Conservation (phyloP, 495 filamentous ascomycete genomes). For the Aspergillus avenaceus region DNA sequence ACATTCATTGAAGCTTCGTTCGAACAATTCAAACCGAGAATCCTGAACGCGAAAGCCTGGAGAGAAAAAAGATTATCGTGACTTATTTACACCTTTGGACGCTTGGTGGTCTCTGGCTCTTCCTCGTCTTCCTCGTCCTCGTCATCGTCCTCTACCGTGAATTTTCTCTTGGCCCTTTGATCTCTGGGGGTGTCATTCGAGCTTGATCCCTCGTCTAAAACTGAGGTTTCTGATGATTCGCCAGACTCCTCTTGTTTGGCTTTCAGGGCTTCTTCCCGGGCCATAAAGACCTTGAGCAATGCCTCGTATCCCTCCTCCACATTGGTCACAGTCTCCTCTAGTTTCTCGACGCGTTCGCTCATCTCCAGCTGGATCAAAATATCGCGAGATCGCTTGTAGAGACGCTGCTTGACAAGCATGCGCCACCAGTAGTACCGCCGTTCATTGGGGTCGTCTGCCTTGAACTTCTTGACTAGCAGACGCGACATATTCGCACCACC, state of each 20-base stretch:
- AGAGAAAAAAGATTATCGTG: background rate
- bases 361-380: conserved; percentile 73
- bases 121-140: conserved; percentile 44
- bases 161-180: conserved; percentile 42
- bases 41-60: background rate
- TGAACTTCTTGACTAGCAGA: conserved; percentile 51
- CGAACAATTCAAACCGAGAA: background rate
- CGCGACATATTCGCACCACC: conserved; percentile 47
- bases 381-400: conserved; percentile 76
- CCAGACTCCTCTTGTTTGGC: conserved; percentile 18
- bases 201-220: conserved; percentile 16
- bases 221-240: conserved; percentile 18
- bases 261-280: conserved; percentile 28
- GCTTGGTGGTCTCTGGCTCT: conserved; percentile 34
- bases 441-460: conserved; percentile 51
- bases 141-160: conserved; percentile 44
- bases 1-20: background rate
- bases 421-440: conserved; percentile 75
- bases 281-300: conserved; percentile 52
- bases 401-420: conserved; percentile 72
- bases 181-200: conserved; percentile 22
- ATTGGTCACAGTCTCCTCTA: conserved; percentile 70
- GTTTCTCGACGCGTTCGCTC: conserved; percentile 70
- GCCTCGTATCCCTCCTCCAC: conserved; percentile 81
- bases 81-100: conserved; percentile 31